phyloP scores from a whole-genome alignment of 2,329 filamentous ascomycete genomes.

The Beauveria caledonica region DNA sequence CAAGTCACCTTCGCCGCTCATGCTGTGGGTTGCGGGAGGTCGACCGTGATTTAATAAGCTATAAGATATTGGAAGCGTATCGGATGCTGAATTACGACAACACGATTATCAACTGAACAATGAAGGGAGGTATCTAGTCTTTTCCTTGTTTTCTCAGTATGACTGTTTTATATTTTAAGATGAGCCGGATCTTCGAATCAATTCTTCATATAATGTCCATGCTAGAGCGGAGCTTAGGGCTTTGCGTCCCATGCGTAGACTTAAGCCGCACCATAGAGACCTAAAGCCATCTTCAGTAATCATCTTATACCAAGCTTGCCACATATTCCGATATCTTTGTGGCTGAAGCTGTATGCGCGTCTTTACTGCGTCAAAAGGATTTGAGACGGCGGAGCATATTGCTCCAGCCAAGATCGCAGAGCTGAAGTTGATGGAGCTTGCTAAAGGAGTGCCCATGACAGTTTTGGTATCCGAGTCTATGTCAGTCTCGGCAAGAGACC shows the following conservation, averaged over 20 bases:
- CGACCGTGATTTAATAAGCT: slow-evolving; percentile 16
- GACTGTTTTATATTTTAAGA: slow-evolving; percentile 9
- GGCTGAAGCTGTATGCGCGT: slow-evolving; percentile 90
- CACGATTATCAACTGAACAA: slow-evolving; percentile 2
- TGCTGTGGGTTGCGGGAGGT: slow-evolving; percentile 51
- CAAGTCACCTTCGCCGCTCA: slow-evolving; percentile 44
- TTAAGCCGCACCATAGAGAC: slow-evolving; percentile 78
- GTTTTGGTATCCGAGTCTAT: slow-evolving; percentile 10
- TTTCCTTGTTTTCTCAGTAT: slow-evolving; percentile 5
- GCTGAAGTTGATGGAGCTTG: slow-evolving; percentile 71
- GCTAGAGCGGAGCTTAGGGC: slow-evolving; percentile 89
- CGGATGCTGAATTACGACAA: background rate
- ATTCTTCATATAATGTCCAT: slow-evolving; percentile 94
- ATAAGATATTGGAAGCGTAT: background rate
- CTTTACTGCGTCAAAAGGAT: slow-evolving; percentile 95
- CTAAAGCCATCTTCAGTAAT: slow-evolving; percentile 70
- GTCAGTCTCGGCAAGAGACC: slow-evolving; percentile 14
- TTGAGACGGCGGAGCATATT: slow-evolving; percentile 79
- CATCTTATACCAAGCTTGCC: slow-evolving; percentile 70
- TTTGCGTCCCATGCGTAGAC: slow-evolving; percentile 81
- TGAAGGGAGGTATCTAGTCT: background rate
- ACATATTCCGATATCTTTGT: slow-evolving; percentile 70
- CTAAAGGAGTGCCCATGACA: slow-evolving; percentile 23
- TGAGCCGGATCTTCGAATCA: slow-evolving; percentile 54
- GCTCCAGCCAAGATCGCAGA: slow-evolving; percentile 76